Percentiles rank a stretch among this genome's conserved stretches.
phyloP scores from a whole-genome alignment of 2,329 filamentous ascomycete species.

The Pseudogymnoascus sp. region DNA sequence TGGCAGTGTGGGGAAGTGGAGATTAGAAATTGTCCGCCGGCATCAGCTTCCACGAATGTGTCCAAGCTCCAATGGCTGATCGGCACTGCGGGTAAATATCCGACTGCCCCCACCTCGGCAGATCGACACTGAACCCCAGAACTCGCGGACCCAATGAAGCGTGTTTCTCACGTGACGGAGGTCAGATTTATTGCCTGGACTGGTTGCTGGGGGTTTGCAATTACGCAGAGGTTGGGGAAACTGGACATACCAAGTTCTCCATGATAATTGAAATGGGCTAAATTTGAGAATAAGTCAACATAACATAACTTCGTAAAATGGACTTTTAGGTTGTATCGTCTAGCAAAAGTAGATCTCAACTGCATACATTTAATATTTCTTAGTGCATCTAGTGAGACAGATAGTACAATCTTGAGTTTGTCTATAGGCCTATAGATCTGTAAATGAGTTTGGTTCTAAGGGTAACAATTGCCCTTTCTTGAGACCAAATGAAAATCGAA shows the following conservation, averaged over 20 bases:
- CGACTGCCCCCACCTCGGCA: background rate
- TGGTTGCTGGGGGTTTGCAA: background rate
- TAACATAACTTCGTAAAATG: background rate
- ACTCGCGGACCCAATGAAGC: background rate
- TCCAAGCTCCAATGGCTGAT: background rate
- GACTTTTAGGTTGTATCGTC: background rate
- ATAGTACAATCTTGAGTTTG: background rate
- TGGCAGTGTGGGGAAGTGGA: background rate
- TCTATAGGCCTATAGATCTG: background rate
- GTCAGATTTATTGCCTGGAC: background rate
- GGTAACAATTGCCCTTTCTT: background rate
- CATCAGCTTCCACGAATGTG: background rate
- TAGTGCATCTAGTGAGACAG: background rate
- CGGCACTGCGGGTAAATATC: conserved; percentile 5
- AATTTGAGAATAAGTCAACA: background rate
- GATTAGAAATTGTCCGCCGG: background rate
- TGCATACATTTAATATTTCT: background rate
- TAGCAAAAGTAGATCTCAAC: background rate
- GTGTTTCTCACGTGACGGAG: background rate
- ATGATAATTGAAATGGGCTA: background rate
- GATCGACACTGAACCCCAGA: background rate
- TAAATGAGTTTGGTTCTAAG: background rate
- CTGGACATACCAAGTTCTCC: background rate
- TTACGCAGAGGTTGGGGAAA: background rate
- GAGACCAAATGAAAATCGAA: background rate